Evolutionary conservation across 495 filamentous ascomycete genomes (phyloP), one percentile per base, ranked within the genome.

Genomic region (Schizothecium vesticola): DNA sequence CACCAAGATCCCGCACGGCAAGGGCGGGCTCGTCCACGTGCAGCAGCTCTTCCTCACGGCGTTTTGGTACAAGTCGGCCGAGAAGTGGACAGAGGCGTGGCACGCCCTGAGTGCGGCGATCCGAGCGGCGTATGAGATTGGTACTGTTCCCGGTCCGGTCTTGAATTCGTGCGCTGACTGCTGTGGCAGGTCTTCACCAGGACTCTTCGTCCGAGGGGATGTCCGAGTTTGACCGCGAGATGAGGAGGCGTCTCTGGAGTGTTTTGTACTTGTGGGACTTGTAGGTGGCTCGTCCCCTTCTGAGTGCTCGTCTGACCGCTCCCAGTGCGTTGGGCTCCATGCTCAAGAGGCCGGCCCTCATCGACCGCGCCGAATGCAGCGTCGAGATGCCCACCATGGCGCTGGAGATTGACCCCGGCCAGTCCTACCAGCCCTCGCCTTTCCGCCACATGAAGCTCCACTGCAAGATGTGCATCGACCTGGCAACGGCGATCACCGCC

Each of bases 31-130:
- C 51, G 69, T 76, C 24, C 80, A 85, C 24, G 80, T 86, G 10
- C 83, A 86, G 71, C 83, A 86, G 70, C 71, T 84, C 13, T 84
- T 86, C 67, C 72, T 86, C 3, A 83, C 78, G n/a, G 79, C 79
- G 5, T 78, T 78, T 56, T 87, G 82, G 83, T 83, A 75, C 70
- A 86, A 87, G 73, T 81, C 81, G 16, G 83, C 84, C 59, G 80
- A 80, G 58, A 72, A 78, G n/a, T 86, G 85, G 71, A 78, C 81
- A 5, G 83, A 86, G 58, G 79, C 82, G 1, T 86, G 85, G 84
- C 84, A 86, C 73, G 74, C 78, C 13, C 65, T 86, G 36, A 73
- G 79, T 56, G 68, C 72, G 59, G 78, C 80, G 19, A 82, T 86
- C 60, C 80, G 81, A 11, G 83, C 83, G 29, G 84, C 83, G 0